phyloP scores from a whole-genome alignment of 345 rosid species.

The Cardamine resedifolia region DNA sequence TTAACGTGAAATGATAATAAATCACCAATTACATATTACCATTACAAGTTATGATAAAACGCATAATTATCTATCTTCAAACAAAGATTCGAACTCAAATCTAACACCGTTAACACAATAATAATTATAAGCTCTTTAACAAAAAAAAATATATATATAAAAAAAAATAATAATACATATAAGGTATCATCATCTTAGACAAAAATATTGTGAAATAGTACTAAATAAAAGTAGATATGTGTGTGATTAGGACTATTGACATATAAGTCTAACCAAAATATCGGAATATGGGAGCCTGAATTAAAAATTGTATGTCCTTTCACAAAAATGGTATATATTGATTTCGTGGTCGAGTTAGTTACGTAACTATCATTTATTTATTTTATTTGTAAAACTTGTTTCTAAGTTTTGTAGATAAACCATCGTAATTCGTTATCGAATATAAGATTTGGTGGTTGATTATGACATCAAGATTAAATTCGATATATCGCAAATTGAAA shows the following conservation, averaged over 20 bases:
- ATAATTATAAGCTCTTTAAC: too few species aligned
- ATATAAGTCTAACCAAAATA: constrained; percentile 21
- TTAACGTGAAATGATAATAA: constrained; percentile 16
- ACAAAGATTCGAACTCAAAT: constrained; percentile 2
- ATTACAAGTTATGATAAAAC: not conserved
- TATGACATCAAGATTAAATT: constrained; percentile 16
- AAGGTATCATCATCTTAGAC: not conserved
- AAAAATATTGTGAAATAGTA: not conserved
- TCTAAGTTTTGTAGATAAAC: constrained; percentile 26
- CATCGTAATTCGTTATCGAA: constrained; percentile 17
- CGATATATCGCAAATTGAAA: not conserved
- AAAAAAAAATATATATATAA: too few species aligned
- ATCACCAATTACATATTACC: not conserved
- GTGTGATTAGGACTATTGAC: constrained; percentile 7
- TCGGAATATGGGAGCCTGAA: constrained; percentile 8
- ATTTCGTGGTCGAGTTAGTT: constrained; percentile 28
- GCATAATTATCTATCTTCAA: not conserved
- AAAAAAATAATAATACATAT: not conserved
- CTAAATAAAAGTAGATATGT: not conserved
- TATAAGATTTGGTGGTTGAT: constrained; percentile 32
- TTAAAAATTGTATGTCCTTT: not conserved
- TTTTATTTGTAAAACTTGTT: too few species aligned
- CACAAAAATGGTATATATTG: not conserved
- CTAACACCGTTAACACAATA: not conserved
- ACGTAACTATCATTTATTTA: constrained; percentile 32